Percentiles rank a stretch among this genome's conserved stretches.
These are phyloP conservation scores for Vachellia collinsii DNA, from an alignment of 306 rosid genomes.

Conservation along the genomic window DNA sequence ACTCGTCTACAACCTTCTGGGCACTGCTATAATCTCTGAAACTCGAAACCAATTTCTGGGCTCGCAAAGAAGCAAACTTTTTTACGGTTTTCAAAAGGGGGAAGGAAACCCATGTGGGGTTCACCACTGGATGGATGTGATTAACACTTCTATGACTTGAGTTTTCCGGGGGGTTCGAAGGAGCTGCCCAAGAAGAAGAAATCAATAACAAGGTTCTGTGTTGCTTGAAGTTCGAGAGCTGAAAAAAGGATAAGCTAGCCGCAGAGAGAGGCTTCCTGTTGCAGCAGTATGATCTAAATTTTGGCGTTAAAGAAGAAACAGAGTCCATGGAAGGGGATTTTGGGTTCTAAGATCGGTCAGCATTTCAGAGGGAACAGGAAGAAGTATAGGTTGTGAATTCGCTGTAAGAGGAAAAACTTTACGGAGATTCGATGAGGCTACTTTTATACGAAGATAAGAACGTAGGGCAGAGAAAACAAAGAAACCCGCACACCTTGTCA, in stretches of 20 bases:
- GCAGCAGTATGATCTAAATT: background rate
- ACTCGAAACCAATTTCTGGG: conserved; percentile 42
- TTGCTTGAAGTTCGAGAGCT: conserved; percentile 7
- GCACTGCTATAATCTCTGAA: conserved; percentile 27
- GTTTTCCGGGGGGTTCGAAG: conserved; percentile 22
- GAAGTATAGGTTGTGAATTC: background rate
- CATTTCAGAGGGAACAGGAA: conserved; percentile 48
- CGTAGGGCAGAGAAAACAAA: background rate
- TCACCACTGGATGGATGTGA: conserved; percentile 1
- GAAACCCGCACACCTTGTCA: background rate
- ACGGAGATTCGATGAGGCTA: background rate
- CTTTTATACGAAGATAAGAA: background rate
- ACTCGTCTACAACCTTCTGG: conserved; percentile 21
- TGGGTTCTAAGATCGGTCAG: conserved; percentile 44
- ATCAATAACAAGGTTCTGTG: conserved; percentile 24
- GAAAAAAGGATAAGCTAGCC: conserved; percentile 33
- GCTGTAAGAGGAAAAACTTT: background rate
- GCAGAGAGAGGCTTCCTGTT: conserved; percentile 23
- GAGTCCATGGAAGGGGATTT: conserved; percentile 55
- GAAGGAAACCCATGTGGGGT: conserved; percentile 42
- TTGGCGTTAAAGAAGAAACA: conserved; percentile 41
- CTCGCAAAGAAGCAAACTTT: conserved; percentile 38
- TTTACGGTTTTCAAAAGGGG: conserved; percentile 41
- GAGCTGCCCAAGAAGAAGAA: conserved; percentile 25
- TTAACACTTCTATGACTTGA: conserved; percentile 14